These are phyloP conservation scores for Kurtzmaniella quercitrusa DNA, from an alignment of 1,139 yeast species.

Conservation along the genomic window DNA sequence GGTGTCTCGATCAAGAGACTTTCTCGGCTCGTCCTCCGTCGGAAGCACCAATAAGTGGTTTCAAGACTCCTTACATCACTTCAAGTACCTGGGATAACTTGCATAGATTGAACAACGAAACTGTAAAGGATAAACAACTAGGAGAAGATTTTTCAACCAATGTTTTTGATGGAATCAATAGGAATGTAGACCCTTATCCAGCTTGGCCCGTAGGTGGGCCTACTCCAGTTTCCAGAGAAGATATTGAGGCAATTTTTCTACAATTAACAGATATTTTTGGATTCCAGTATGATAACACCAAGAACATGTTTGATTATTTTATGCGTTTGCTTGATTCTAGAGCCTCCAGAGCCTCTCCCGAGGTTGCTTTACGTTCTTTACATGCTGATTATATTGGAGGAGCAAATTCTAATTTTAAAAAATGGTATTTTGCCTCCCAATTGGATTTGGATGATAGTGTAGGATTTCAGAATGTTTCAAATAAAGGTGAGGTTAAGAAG, in stretches of 20 bases:
- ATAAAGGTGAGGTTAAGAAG: constrained; percentile 25
- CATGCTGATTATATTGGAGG: constrained; percentile 88
- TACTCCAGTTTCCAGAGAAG: constrained; percentile 56
- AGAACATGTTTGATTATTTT: constrained; percentile 63
- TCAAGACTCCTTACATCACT: constrained; percentile 42
- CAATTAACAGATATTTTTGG: constrained; percentile 58
- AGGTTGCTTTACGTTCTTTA: constrained; percentile 50
- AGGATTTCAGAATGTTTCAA: constrained; percentile 58
- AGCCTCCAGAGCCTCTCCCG: constrained; percentile 58
- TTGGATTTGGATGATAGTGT: constrained; percentile 78
- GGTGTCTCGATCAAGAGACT: not conserved
- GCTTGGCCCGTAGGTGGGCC: constrained; percentile 44
- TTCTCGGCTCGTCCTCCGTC: not conserved
- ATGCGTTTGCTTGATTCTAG: constrained; percentile 63
- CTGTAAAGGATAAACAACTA: constrained; percentile 16
- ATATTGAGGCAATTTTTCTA: constrained; percentile 54
- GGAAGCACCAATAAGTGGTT: constrained; percentile 42
- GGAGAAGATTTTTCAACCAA: constrained; percentile 35
- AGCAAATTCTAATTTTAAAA: constrained; percentile 82
- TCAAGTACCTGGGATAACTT: constrained; percentile 44
- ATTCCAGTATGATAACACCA: constrained; percentile 58
- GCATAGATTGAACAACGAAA: constrained; percentile 24
- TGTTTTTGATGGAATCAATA: constrained; percentile 33
- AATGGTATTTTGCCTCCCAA: constrained; percentile 96
- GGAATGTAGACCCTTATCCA: constrained; percentile 51